A percentile compares a stretch with the other conserved stretches of the same genome.
phyloP scores from a whole-genome alignment of 139 green algal species.

The Micromonas commoda region DNA sequence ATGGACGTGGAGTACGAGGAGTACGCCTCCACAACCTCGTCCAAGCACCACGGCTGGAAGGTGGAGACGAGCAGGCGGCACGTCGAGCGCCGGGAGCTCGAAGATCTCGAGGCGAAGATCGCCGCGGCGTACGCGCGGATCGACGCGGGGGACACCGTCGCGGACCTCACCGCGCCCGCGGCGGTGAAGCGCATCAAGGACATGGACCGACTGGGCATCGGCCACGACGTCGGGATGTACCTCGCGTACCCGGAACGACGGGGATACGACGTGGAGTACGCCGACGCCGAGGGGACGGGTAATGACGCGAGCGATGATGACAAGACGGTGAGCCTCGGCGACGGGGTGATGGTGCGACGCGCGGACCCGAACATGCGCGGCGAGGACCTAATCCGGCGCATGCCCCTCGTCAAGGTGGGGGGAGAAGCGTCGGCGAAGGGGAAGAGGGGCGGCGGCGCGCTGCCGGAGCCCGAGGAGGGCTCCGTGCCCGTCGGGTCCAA shows the following conservation, averaged over 20 bases:
- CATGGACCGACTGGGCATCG: constrained; percentile 1
- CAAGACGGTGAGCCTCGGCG: no score
- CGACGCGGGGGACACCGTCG: constrained; percentile 4
- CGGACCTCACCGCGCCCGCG: not conserved
- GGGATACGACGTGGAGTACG: not conserved
- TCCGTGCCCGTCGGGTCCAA: no score
- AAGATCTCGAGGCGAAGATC: not conserved
- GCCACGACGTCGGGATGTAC: not conserved
- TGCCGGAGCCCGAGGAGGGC: no score
- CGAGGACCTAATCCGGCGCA: no score
- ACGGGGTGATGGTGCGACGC: no score
- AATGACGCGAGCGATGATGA: not conserved
- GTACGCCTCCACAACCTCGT: constrained; percentile 5
- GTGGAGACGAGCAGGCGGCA: not conserved
- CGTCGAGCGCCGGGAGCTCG: not conserved
- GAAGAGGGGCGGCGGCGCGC: no score
- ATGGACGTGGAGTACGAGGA: constrained; percentile 14
- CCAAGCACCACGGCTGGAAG: constrained; percentile 12
- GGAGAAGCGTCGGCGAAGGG: no score
- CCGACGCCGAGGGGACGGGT: not conserved
- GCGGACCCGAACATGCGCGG: no score
- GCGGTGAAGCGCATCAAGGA: not conserved
- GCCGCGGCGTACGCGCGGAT: not conserved
- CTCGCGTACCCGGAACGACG: constrained; percentile 20
- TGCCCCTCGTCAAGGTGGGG: no score